Percentiles rank a stretch among this genome's conserved stretches.
phyloP scores from a whole-genome alignment of 805 yeast species.

The Ogataea philodendri region DNA sequence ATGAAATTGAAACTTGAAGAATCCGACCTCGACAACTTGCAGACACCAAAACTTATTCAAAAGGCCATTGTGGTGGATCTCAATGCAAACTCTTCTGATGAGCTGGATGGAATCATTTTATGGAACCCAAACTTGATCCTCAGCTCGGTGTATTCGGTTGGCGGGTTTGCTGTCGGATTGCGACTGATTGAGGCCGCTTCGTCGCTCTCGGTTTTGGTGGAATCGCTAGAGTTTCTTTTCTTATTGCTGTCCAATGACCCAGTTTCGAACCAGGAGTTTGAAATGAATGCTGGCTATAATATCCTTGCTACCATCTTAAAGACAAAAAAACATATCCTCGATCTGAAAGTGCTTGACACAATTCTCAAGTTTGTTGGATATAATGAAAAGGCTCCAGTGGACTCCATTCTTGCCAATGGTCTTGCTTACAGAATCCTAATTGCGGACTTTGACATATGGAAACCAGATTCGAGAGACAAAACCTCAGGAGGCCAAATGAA shows the following conservation, averaged over 20 bases:
- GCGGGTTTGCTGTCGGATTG: slow-evolving; percentile 50
- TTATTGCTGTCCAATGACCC: slow-evolving; percentile 44
- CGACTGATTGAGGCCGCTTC: slow-evolving; percentile 45
- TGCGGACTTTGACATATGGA: slow-evolving; percentile 64
- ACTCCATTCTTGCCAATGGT: slow-evolving; percentile 56
- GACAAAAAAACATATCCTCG: slow-evolving; percentile 40
- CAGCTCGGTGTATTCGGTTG: slow-evolving; percentile 39
- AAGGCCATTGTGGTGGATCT: slow-evolving; percentile 20
- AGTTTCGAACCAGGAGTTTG: slow-evolving; percentile 56
- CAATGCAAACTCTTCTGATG: slow-evolving; percentile 15
- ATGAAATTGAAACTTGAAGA: slow-evolving; percentile 28
- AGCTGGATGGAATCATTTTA: slow-evolving; percentile 1
- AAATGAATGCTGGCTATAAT: slow-evolving; percentile 58
- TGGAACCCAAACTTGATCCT: slow-evolving; percentile 20
- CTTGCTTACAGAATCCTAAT: slow-evolving; percentile 56
- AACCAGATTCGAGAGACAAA: slow-evolving; percentile 24
- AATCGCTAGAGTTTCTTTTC: slow-evolving; percentile 42
- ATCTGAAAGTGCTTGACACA: slow-evolving; percentile 45
- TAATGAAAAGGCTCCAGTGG: slow-evolving; percentile 46
- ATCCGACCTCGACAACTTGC: slow-evolving; percentile 4
- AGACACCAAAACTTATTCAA: background rate
- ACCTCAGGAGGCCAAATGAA: slow-evolving; percentile 23
- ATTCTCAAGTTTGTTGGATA: slow-evolving; percentile 58
- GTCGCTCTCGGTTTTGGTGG: slow-evolving; percentile 34
- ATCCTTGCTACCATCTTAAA: slow-evolving; percentile 53